These are phyloP conservation scores for Corrigiola litoralis DNA, from an alignment of 179 eudicot species.

Conservation along the genomic window DNA sequence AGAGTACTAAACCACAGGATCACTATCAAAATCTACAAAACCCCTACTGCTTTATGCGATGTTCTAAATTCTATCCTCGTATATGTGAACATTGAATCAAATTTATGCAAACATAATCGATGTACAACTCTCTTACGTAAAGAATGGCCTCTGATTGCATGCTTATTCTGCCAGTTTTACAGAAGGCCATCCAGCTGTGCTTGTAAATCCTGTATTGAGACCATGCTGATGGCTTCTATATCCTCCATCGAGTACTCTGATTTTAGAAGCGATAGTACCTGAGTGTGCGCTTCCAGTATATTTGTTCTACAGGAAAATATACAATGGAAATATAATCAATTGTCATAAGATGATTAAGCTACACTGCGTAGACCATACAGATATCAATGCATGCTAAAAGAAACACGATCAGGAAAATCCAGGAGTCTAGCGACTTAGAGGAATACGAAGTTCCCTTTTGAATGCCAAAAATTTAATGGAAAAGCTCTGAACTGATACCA, in stretches of 20 bases:
- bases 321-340: not conserved
- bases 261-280: constrained; percentile 58
- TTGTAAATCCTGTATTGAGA: constrained; percentile 60
- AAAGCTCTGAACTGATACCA: too few relatives aligned
- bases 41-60: too few relatives aligned
- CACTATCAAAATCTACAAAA: too few relatives aligned
- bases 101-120: not conserved
- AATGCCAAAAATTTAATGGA: too few relatives aligned
- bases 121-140: constrained; percentile 2
- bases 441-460: too few relatives aligned
- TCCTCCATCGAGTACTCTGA: constrained; percentile 71
- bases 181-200: constrained; percentile 66
- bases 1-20: too few relatives aligned
- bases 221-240: constrained; percentile 43
- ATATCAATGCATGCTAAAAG: too few relatives aligned
- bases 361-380: too few relatives aligned
- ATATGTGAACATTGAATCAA: not conserved
- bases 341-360: not conserved
- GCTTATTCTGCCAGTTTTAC: constrained; percentile 14
- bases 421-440: too few relatives aligned
- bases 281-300: constrained; percentile 76
- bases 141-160: not conserved
- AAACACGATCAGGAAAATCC: too few relatives aligned
- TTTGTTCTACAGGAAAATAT: constrained; percentile 50
- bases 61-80: not conserved